A percentile compares a stretch with the other conserved stretches of the same genome.
phyloP scores from a whole-genome alignment of 2,329 filamentous ascomycete genomes.

The Metarhizium robertsii region DNA sequence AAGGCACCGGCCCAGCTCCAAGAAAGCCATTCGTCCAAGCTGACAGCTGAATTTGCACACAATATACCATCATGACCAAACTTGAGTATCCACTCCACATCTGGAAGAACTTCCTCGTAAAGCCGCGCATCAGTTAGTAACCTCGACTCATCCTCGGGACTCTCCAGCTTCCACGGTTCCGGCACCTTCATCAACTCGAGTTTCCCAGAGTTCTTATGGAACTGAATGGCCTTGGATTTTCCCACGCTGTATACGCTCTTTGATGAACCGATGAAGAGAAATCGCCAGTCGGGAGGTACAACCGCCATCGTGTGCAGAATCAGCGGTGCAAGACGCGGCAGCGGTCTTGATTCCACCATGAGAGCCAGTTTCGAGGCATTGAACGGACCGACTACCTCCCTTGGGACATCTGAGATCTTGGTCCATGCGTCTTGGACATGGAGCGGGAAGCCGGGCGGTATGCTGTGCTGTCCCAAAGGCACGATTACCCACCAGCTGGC shows the following conservation, averaged over 20 bases:
- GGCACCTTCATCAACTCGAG: conserved; percentile 41
- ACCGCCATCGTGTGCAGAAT: conserved; percentile 43
- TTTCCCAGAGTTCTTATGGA: conserved; percentile 41
- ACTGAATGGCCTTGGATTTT: conserved; percentile 35
- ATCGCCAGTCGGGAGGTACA: conserved; percentile 45
- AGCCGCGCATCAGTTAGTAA: conserved; percentile 41
- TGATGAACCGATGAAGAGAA: conserved; percentile 41
- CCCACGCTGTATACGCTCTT: conserved; percentile 36
- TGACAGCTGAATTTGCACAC: conserved; percentile 42
- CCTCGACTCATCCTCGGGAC: conserved; percentile 38
- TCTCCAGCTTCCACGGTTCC: conserved; percentile 34
- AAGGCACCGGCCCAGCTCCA: conserved; percentile 46
- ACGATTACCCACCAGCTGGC: too few species aligned
- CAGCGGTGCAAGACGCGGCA: conserved; percentile 39
- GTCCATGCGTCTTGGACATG: conserved; percentile 30
- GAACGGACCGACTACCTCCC: conserved; percentile 16
- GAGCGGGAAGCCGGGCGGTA: conserved; percentile 24
- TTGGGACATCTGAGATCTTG: conserved; percentile 28
- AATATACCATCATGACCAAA: conserved; percentile 48
- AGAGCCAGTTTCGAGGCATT: conserved; percentile 43
- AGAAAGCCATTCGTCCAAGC: conserved; percentile 43
- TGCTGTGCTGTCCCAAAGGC: too few species aligned
- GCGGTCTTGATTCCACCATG: conserved; percentile 38
- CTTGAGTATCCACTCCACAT: conserved; percentile 44
- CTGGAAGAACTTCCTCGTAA: conserved; percentile 40